Evolutionary conservation across 768 basidiomycete species (phyloP).

Genomic region (Cytidiella melzeri): DNA sequence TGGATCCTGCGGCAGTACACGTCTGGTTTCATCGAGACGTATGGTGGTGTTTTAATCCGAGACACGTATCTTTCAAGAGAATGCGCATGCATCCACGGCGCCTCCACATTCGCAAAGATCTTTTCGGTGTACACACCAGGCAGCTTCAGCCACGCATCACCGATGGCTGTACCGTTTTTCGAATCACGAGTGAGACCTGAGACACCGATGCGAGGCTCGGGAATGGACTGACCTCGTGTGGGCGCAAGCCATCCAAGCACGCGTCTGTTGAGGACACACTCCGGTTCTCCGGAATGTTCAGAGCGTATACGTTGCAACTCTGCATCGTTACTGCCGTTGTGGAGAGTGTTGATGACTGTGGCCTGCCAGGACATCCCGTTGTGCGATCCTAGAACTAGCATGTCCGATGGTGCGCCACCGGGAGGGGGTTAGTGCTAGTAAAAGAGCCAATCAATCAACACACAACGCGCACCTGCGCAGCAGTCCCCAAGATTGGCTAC

Average conservation of each 20-base stretch:
- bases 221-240: conserved; percentile 54
- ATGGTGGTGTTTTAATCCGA: conserved; percentile 41
- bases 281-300: conserved; percentile 67
- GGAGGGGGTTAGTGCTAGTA: conserved; percentile 4
- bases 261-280: conserved; percentile 58
- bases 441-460: not conserved
- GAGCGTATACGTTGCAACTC: conserved; percentile 58
- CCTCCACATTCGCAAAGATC: conserved; percentile 30
- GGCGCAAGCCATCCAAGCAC: conserved; percentile 76
- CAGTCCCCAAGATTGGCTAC: conserved; percentile 78
- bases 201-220: not conserved
- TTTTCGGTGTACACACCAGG: conserved; percentile 26
- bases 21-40: conserved; percentile 37
- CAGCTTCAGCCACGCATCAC: conserved; percentile 33
- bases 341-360: conserved; percentile 54
- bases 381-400: conserved; percentile 40
- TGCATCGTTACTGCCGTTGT: conserved; percentile 63
- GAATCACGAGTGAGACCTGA: not conserved
- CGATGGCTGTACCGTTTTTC: conserved; percentile 23
- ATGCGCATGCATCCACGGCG: conserved; percentile 30
- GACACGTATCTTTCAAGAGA: conserved; percentile 23
- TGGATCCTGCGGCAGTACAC: conserved; percentile 31
- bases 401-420: no score
- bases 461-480: conserved; percentile 53
- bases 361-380: conserved; percentile 50